phyloP scores from a whole-genome alignment of 140 eudicot species.

The Ambrosia hybrid region DNA sequence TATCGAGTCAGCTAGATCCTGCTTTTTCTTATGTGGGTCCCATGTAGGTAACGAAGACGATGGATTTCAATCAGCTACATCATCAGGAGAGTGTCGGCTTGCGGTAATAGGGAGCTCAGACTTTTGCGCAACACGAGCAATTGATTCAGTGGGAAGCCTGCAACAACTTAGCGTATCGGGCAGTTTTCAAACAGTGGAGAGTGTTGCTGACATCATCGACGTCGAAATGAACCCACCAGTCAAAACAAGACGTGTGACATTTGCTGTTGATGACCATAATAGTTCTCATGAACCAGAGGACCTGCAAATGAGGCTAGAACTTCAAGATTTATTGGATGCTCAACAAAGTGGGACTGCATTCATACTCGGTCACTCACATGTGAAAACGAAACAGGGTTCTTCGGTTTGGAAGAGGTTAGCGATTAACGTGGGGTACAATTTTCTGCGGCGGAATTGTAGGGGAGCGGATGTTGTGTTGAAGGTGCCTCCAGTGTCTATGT shows the following conservation, averaged over 20 bases:
- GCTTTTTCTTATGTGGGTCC: constrained; percentile 4
- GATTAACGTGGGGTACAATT: constrained; percentile 45
- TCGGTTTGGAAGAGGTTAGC: constrained; percentile 53
- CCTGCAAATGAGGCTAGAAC: constrained; percentile 48
- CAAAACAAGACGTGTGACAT: constrained; percentile 44
- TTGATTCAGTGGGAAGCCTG: constrained; percentile 51
- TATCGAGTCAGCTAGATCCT: not conserved
- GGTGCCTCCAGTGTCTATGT: constrained; percentile 74
- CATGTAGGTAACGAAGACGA: constrained; percentile 27
- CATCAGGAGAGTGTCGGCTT: constrained; percentile 53
- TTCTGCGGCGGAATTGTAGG: constrained; percentile 67
- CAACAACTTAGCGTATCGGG: constrained; percentile 68
- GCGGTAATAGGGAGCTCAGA: constrained; percentile 57
- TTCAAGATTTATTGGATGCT: constrained; percentile 64
- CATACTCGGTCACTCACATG: constrained; percentile 75
- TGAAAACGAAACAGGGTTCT: constrained; percentile 49
- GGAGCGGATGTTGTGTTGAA: constrained; percentile 75
- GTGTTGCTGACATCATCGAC: constrained; percentile 44
- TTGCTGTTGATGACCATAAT: constrained; percentile 37
- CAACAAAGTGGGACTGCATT: constrained; percentile 84
- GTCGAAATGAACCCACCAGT: constrained; percentile 44
- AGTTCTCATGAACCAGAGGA: constrained; percentile 25
- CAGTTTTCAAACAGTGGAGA: constrained; percentile 59
- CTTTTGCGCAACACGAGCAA: constrained; percentile 27
- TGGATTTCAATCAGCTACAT: constrained; percentile 32